Base-by-base conservation (phyloP, 73 alveolate genomes). In the Chromera velia region DNA sequence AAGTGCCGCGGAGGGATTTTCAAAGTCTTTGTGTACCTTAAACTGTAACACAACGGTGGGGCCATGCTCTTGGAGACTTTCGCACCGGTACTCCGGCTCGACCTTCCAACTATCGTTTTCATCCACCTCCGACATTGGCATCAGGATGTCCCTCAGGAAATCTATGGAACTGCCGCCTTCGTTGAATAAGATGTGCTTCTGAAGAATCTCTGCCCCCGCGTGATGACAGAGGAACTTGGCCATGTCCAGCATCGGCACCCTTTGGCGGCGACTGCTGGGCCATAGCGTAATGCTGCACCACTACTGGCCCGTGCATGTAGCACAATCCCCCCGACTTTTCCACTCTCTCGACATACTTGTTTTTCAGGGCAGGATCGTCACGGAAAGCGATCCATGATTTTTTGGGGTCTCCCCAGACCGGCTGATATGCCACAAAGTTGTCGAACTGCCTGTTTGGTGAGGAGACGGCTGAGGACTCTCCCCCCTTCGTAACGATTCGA, bases 281-380 rank as follows among this genome's bases (percentile, higher is more conserved):
- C 9, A 63, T 31, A 31, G 28, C 32, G 70, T 63, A 63, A 63
- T 28, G 32, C 28, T 63, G 70, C 0, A 63, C 32, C 33, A 63
- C 70, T n/a, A 63, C 33, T 63, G 70, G 70, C 32, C 32, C 70
- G 68, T 49, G 68, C 68, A 24, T 63, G 70, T 24, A 63, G 70
- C 70, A 63, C 70, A 63, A 31, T 63, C n/a, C n/a, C n/a, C 29
- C 70, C 32, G 70, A 63, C 32, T n/a, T 28, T 31, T 63, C 32
- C 70, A 24, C 70, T n/a, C 70, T 28, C 70, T 63, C 70, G 32
- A 63, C 32, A 28, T n/a, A 31, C 33, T 31, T 31, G 70, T 31
- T n/a, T 28, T 31, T 63, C 28, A 17, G 26, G 28, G 32, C 32
- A 0, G 28, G 28, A 49, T 49, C 70, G 33, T 63, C 70, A 31